A percentile compares a stretch with the other conserved stretches of the same genome.
Evolutionary conservation across 345 rosid species (phyloP).

Genomic region (Clarkia xantiana): DNA sequence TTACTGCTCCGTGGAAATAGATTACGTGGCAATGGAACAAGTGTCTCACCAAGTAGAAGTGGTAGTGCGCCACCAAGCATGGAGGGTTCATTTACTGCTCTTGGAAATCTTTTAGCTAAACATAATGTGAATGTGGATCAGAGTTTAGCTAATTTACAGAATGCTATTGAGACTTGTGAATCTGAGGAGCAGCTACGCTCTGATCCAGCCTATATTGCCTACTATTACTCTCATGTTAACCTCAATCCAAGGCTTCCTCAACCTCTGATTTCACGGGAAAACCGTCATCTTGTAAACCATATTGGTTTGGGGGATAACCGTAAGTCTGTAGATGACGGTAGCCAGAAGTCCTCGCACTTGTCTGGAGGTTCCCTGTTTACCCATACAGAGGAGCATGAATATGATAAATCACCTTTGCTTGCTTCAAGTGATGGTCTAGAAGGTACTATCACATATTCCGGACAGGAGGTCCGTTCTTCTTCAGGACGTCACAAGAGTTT

Average conservation of each 20-base stretch:
- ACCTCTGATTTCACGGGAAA: conserved; percentile 75
- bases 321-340: conserved; percentile 37
- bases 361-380: conserved; percentile 46
- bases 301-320: conserved; percentile 47
- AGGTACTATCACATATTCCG: conserved; percentile 11
- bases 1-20: conserved; percentile 53
- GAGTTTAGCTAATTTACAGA: conserved; percentile 45
- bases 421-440: conserved; percentile 13
- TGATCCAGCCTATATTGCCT: conserved; percentile 68
- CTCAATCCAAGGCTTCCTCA: conserved; percentile 91
- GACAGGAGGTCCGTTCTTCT: conserved; percentile 24
- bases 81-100: conserved; percentile 88
- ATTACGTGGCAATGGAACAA: conserved; percentile 28
- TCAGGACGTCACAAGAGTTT: conserved; percentile 65
- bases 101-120: conserved; percentile 55
- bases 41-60: conserved; percentile 57
- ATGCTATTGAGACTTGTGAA: conserved; percentile 34
- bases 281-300: conserved; percentile 44
- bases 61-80: conserved; percentile 96
- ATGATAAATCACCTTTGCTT: conserved; percentile 39
- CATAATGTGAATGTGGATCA: conserved; percentile 29
- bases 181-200: conserved; percentile 70
- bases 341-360: conserved; percentile 27
- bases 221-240: conserved; percentile 69
- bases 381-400: conserved; percentile 75